Percentiles rank a stretch among this genome's conserved stretches.
These are phyloP conservation scores for Coniochaeta ligniaria DNA, from an alignment of 2,329 filamentous ascomycete genomes.

Conservation along the genomic window DNA sequence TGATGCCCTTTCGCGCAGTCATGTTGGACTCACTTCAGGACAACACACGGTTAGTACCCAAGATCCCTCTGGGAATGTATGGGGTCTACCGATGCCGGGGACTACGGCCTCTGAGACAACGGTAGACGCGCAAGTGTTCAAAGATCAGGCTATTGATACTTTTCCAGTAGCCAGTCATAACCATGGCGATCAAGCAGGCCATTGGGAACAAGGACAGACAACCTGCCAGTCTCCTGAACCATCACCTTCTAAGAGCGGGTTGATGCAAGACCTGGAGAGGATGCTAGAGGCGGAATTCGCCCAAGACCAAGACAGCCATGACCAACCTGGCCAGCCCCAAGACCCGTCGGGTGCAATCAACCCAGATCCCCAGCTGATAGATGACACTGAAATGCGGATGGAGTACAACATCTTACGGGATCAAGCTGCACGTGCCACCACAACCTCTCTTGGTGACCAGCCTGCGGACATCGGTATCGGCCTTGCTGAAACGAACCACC, in stretches of 20 bases:
- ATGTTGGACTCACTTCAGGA: conserved; percentile 3
- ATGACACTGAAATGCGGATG: not conserved
- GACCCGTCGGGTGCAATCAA: not conserved
- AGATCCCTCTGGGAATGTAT: conserved; percentile 1
- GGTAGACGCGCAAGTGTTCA: not conserved
- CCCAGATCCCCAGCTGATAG: not conserved
- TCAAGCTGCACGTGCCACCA: not conserved
- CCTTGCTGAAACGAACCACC: not conserved
- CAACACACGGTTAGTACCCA: conserved; percentile 3
- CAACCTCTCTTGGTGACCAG: not conserved
- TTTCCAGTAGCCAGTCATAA: not conserved
- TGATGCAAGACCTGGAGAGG: not conserved
- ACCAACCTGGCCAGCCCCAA: not conserved
- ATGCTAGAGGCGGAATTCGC: not conserved
- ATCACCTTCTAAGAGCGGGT: not conserved
- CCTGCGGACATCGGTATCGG: not conserved
- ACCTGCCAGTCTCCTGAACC: not conserved
- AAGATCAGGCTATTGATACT: not conserved
- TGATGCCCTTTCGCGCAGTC: conserved; percentile 1
- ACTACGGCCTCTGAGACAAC: not conserved
- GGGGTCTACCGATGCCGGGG: not conserved
- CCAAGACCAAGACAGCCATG: not conserved
- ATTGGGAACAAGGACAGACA: not conserved
- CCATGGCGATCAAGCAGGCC: not conserved
- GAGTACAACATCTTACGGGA: not conserved